Base-by-base conservation (phyloP, 1,139 yeast genomes). In the Trichomonascaceae sp. region DNA sequence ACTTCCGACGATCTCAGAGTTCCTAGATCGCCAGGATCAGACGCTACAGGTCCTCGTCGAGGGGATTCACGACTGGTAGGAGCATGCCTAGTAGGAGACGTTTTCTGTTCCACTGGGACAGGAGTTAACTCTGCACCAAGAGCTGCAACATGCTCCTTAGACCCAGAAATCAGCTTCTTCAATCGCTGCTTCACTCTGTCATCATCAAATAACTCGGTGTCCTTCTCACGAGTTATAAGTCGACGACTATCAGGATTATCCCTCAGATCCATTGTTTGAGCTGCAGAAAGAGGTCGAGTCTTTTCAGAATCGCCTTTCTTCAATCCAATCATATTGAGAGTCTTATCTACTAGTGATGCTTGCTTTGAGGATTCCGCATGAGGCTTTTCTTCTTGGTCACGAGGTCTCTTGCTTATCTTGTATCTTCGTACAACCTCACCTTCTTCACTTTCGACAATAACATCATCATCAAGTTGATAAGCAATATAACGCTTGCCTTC, bases 391-490 rank as follows among this genome's bases (percentile, higher is more conserved):
- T 12, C 48, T 45, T 43, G 38, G 22, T 44, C 49, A 39, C 47
- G 17, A 2, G 41, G 64, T 58, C 82, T 87, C 17, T 80, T 77
- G 61, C 84, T 86, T 53, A 89, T 84, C 62, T 75, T 80, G 70
- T 90, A 93, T 55, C 96, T 78, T 64, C 96, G 81, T 48, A 93
- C 75, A 55, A 93, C 82, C 62, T 93, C 98, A 60, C 99, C 99
- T 41, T 90, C 96, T 49, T 81, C 89, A 65, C 90, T 87, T 69
- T 93, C 99, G 59, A 93, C 85, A 57, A 90, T 78, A 55, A 93
- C 81, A 58, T 84, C 76, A 65, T 89, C 82, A 65, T 85, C 95
- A 50, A 82, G 72, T 64, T 80, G 81, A 63, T 77, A 85, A 1
- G 87, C 89, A 62, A 69, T 74, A 47, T 78, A 80, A 58, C 72